These are phyloP conservation scores for Nyssa sinensis DNA, from an alignment of 148 eudicot genomes.

Conservation along the genomic window DNA sequence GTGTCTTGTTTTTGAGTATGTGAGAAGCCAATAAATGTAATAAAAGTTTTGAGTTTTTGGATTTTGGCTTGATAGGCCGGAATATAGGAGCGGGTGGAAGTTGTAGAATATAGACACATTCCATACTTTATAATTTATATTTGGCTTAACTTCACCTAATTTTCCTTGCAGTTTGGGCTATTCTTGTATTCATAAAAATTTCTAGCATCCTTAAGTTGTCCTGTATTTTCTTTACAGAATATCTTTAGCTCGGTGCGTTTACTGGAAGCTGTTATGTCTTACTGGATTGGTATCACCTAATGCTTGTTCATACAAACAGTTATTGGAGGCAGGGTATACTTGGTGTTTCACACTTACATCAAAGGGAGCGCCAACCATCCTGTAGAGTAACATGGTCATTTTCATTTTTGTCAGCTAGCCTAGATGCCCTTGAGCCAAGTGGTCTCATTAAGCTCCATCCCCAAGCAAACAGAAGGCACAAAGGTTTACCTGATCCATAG, in stretches of 20 bases:
- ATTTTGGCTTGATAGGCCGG: too few relatives aligned
- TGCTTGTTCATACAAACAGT: conserved; percentile 41
- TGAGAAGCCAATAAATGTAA: too few relatives aligned
- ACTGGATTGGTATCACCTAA: conserved; percentile 32
- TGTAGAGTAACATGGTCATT: conserved; percentile 26
- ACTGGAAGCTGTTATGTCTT: conserved; percentile 5
- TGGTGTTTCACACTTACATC: conserved; percentile 29
- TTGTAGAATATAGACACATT: neutral
- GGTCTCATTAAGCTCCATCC: conserved; percentile 27
- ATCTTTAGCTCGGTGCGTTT: neutral
- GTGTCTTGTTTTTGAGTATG: too few relatives aligned
- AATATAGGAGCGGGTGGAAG: neutral
- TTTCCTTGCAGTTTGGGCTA: neutral
- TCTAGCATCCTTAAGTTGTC: neutral
- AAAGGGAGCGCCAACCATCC: conserved; percentile 28
- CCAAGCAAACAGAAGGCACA: conserved; percentile 16
- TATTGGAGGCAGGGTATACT: conserved; percentile 35
- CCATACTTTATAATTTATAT: neutral
- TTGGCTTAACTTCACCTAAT: neutral
- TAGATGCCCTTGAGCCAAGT: conserved; percentile 24
- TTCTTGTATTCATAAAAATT: neutral
- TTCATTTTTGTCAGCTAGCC: conserved; percentile 31
- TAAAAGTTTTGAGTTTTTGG: too few relatives aligned
- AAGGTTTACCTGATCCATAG: conserved; percentile 24
- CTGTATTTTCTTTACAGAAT: neutral